Evolutionary conservation across 202 grass and related monocot species (phyloP), one percentile per base, ranked within the genome.

Genomic region (Brachypodium distachyon): DNA sequence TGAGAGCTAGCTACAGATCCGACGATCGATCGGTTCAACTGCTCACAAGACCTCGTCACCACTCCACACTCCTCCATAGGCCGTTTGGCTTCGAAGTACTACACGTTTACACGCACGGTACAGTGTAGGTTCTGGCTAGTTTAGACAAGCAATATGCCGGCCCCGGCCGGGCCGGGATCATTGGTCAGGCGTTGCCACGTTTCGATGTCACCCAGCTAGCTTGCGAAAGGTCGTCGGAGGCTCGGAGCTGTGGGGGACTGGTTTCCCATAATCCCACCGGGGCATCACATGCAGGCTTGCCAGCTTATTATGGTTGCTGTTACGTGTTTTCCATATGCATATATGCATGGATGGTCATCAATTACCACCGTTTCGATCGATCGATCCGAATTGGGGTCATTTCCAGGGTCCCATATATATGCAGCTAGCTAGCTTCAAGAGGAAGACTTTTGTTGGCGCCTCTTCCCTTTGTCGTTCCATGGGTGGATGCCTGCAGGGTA

Each of bases 171-270:
- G n/a, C n/a, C n/a, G n/a, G n/a, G n/a, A n/a, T n/a, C 38, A 22
- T 25, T 56, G 6, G 46, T 37, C 18, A 52, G 21, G 80, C 17
- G 71, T 6, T 36, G 4, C 3, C 61, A 7, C 41, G 67, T 34
- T 55, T 37, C 71, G 68, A 61, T 67, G 61, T 70, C 38, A 66
- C 62, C 38, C 61, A 22, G 7, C 27, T 21, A 14, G 51, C 62
- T 31, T 33, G 48, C 60, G 46, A 82, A 44, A 73, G 83, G 79
- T 78, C 75, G 82, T 81, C 77, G 75, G 79, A 76, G 79, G 74
- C 63, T 81, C 77, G 75, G 79, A 76, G 79, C 78, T 70, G 87
- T 80, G 74, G 83, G 87, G 87, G 87, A 66, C 87, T 90, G 83
- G 83, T 90, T 90, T 79, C 87, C 87, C n/a, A n/a, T n/a, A n/a